A percentile compares a stretch with the other conserved stretches of the same genome.
Evolutionary conservation across 257 asterid species (phyloP).

Genomic region (Scutellaria barbata): DNA sequence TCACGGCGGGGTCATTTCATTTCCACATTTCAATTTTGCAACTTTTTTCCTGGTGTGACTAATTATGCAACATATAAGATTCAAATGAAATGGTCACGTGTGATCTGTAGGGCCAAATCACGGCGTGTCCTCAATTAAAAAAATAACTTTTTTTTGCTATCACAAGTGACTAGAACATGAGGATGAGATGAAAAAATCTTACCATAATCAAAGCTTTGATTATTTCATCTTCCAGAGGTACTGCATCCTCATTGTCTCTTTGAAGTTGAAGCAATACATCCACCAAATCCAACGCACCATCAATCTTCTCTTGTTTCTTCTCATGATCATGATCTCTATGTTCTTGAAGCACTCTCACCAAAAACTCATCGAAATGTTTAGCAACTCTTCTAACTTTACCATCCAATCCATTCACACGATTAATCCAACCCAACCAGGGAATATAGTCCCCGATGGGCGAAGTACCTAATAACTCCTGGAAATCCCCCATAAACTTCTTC

Average conservation of each 20-base stretch:
- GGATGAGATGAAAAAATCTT: not conserved
- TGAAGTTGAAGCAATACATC: slow-evolving; percentile 53
- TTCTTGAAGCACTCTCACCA: slow-evolving; percentile 44
- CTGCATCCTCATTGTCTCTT: slow-evolving; percentile 8
- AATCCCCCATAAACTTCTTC: not conserved
- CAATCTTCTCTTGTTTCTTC: not conserved
- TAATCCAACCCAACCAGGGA: slow-evolving; percentile 53
- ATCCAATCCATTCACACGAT: slow-evolving; percentile 41
- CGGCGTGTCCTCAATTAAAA: no score
- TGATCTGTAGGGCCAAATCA: no score
- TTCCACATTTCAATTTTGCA: no score
- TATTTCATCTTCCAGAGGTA: slow-evolving; percentile 16
- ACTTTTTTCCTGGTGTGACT: no score
- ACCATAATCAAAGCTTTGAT: slow-evolving; percentile 54
- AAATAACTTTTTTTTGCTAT: no score
- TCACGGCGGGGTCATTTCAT: no score
- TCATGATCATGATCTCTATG: slow-evolving; percentile 18
- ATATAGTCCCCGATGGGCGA: slow-evolving; percentile 39
- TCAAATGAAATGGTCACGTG: no score
- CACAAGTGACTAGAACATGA: no score
- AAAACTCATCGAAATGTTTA: slow-evolving; percentile 42
- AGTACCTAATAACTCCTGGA: slow-evolving; percentile 29
- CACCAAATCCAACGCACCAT: slow-evolving; percentile 39
- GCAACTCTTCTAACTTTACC: slow-evolving; percentile 38
- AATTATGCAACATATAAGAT: no score